phyloP scores from a whole-genome alignment of 345 rosid species.

The Eucalyptus regnans region DNA sequence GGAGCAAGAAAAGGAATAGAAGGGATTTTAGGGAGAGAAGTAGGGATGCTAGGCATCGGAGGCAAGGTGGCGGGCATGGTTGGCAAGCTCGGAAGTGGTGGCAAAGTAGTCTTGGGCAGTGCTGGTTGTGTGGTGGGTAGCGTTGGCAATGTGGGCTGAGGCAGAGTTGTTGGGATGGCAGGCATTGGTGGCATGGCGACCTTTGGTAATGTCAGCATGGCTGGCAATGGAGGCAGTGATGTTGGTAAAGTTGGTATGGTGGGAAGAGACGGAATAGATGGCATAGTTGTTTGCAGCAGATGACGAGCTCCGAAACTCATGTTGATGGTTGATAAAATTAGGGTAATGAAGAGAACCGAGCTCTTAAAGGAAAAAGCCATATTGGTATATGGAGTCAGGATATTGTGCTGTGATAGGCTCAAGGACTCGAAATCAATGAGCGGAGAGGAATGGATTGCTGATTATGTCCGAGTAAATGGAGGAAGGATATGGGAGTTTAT shows the following conservation, averaged over 20 bases:
- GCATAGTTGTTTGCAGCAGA: background rate
- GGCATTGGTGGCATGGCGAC: background rate
- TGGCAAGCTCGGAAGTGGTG: too few species aligned
- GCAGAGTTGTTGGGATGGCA: background rate
- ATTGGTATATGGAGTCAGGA: background rate
- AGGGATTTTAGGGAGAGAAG: too few species aligned
- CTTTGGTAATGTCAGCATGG: background rate
- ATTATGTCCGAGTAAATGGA: too few species aligned
- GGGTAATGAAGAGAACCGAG: background rate
- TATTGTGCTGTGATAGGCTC: too few species aligned
- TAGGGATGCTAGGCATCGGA: too few species aligned
- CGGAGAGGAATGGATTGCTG: background rate
- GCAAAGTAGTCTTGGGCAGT: background rate
- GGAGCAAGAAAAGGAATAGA: constrained; percentile 15
- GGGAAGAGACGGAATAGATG: background rate
- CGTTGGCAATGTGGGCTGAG: too few species aligned
- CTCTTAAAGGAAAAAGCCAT: background rate
- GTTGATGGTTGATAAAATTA: background rate
- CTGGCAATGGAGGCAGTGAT: too few species aligned
- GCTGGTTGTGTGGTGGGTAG: background rate
- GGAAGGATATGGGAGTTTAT: background rate
- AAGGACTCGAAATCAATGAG: background rate
- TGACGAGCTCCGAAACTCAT: background rate
- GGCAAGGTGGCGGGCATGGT: too few species aligned
- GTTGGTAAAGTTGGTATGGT: too few species aligned